These are phyloP conservation scores for Trypanosoma brucei DNA, from an alignment of 208 protist species.

Conservation along the genomic window DNA sequence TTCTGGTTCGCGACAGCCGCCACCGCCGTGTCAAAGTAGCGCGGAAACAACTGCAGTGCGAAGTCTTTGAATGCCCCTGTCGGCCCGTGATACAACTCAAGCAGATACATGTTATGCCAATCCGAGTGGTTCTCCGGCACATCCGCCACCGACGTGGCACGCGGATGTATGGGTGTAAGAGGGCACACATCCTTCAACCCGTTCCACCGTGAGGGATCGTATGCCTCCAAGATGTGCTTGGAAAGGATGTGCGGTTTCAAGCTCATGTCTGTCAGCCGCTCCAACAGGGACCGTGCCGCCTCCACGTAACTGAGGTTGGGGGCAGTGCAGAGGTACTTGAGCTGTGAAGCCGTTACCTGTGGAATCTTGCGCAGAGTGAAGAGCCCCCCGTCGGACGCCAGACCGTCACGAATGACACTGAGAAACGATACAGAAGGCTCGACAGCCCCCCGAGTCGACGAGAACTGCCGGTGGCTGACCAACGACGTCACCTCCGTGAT, in stretches of 20 bases:
- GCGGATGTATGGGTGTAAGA: conserved; percentile 33
- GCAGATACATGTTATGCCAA: conserved; percentile 19
- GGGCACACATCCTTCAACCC: conserved; percentile 56
- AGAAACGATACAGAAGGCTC: conserved; percentile 44
- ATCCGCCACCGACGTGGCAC: background rate
- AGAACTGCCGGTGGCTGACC: conserved; percentile 31
- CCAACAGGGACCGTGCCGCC: conserved; percentile 63
- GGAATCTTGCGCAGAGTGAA: conserved; percentile 66
- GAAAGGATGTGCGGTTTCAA: conserved; percentile 47
- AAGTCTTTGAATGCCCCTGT: conserved; percentile 91
- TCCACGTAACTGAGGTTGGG: conserved; percentile 59
- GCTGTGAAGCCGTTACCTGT: conserved; percentile 54
- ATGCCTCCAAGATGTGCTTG: conserved; percentile 59
- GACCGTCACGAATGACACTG: conserved; percentile 62
- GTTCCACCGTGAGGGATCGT: conserved; percentile 63
- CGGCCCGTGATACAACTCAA: conserved; percentile 89
- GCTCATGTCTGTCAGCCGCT: conserved; percentile 67
- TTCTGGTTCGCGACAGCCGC: conserved; percentile 11
- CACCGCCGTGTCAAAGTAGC: conserved; percentile 67
- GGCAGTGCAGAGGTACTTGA: conserved; percentile 45
- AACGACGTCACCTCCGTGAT: conserved; percentile 5
- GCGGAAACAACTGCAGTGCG: conserved; percentile 85
- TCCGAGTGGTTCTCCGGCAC: background rate
- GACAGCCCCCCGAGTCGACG: conserved; percentile 50
- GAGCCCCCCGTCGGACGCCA: conserved; percentile 77